These are phyloP conservation scores for Inga oerstediana DNA, from an alignment of 306 rosid species.

Conservation along the genomic window DNA sequence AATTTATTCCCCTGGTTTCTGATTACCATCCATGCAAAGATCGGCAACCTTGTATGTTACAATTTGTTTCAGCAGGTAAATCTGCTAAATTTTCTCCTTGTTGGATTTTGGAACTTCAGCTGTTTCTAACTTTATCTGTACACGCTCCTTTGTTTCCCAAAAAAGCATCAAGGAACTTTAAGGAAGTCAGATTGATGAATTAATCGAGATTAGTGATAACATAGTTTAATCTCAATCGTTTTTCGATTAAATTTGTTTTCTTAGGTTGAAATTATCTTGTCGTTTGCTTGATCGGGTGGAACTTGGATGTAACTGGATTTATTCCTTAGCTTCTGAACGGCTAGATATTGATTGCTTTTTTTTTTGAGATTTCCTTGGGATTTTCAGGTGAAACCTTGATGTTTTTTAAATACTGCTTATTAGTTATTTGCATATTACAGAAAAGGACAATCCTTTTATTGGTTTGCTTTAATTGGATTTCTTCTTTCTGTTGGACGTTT, in stretches of 20 bases:
- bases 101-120: neutral
- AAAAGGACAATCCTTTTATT: neutral
- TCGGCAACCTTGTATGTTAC: neutral
- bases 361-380: constrained; percentile 23
- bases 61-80: neutral
- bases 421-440: neutral
- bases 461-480: neutral
- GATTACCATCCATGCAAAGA: neutral
- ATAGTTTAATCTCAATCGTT: neutral
- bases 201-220: neutral
- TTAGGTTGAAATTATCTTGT: neutral
- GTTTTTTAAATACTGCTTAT: neutral
- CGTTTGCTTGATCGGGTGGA: constrained; percentile 2
- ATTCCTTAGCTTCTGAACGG: neutral
- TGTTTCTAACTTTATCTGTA: neutral
- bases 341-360: constrained; percentile 4
- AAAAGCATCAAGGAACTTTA: neutral
- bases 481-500: neutral
- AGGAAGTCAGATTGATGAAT: neutral
- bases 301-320: neutral
- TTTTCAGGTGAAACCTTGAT: constrained; percentile 35
- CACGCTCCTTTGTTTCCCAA: neutral
- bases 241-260: neutral
- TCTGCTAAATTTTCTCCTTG: neutral
- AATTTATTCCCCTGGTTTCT: neutral